phyloP scores from a whole-genome alignment of 768 basidiomycete genomes.

The Lactarius pseudohatsudake region DNA sequence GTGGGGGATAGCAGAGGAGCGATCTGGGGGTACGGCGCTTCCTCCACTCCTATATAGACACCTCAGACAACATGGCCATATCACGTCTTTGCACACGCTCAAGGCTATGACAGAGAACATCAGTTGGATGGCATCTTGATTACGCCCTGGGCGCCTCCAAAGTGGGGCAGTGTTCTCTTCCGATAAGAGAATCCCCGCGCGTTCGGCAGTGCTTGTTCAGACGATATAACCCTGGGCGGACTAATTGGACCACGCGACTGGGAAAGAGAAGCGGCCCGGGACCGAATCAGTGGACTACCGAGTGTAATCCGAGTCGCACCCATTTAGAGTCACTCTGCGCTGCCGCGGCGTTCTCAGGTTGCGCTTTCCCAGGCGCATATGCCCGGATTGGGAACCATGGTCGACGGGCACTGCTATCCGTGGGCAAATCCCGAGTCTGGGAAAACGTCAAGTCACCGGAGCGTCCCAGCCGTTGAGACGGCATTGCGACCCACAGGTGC shows the following conservation, averaged over 20 bases:
- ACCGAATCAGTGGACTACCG: neutral
- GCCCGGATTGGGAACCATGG: neutral
- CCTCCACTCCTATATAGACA: no score
- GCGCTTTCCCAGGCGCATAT: neutral
- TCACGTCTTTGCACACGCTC: neutral
- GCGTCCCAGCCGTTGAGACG: no score
- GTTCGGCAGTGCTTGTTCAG: neutral
- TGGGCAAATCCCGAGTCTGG: neutral
- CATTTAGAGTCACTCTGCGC: no score
- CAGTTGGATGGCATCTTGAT: neutral
- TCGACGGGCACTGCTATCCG: neutral
- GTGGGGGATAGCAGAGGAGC: no score
- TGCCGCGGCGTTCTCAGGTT: no score
- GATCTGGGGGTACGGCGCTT: no score
- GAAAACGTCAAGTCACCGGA: neutral
- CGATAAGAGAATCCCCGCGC: neutral
- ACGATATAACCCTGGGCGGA: neutral
- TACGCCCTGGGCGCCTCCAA: neutral
- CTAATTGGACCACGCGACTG: neutral
- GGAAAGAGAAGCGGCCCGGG: neutral
- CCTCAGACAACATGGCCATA: no score
- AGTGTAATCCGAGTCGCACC: no score
- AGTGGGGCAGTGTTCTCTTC: neutral
- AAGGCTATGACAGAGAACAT: neutral
- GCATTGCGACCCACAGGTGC: no score